Evolutionary conservation across 73 alveolate genomes (phyloP).

Genomic region (Uronychia binucleata): DNA sequence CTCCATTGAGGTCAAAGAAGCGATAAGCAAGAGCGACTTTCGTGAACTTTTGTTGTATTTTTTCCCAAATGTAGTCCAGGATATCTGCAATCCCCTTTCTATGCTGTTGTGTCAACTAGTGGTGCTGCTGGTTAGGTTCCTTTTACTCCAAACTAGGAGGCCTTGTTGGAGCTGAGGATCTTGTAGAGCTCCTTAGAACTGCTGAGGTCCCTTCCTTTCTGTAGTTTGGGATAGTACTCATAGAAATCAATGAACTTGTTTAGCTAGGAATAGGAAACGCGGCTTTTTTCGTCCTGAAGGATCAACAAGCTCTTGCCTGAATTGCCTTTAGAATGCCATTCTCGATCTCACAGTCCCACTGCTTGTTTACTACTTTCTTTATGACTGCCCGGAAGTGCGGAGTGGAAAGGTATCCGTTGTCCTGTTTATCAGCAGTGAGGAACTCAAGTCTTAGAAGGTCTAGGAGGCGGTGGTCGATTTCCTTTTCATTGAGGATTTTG

Average conservation of each 20-base stretch:
- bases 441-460: neutral
- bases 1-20: neutral
- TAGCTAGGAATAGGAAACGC: neutral
- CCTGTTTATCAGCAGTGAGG: neutral
- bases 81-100: neutral
- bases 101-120: neutral
- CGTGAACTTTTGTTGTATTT: neutral
- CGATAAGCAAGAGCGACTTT: neutral
- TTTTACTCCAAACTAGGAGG: neutral
- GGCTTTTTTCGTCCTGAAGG: neutral
- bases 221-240: neutral
- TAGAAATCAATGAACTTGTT: neutral
- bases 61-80: neutral
- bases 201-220: neutral
- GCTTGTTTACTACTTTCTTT: neutral
- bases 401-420: neutral
- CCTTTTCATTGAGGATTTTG: neutral
- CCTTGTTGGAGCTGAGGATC: neutral
- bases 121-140: neutral
- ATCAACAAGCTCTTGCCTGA: neutral
- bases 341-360: neutral
- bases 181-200: neutral
- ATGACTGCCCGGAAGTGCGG: neutral
- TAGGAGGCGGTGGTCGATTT: neutral
- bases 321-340: neutral